These are phyloP conservation scores for Irpex rosettiformis DNA, from an alignment of 1,284 basidiomycete species.

Conservation along the genomic window DNA sequence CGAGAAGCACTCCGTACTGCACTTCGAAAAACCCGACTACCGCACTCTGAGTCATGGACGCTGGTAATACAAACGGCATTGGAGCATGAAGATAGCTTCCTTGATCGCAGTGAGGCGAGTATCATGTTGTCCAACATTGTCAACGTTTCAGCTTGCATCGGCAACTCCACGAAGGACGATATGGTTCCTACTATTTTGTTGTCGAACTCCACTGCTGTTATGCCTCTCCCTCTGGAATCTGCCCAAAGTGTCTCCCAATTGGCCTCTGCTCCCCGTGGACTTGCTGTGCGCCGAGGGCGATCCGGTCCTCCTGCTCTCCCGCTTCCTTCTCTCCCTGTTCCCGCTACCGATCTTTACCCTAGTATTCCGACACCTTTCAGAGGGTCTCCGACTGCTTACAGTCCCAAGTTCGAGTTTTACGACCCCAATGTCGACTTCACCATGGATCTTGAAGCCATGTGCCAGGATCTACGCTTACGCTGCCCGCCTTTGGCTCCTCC, in stretches of 20 bases:
- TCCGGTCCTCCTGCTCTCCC: constrained; percentile 39
- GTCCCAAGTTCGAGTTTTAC: constrained; percentile 36
- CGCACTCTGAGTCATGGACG: background rate
- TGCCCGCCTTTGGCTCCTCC: constrained; percentile 22
- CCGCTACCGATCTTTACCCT: constrained; percentile 41
- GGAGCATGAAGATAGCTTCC: background rate
- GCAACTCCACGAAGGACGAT: background rate
- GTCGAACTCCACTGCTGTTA: constrained; percentile 45
- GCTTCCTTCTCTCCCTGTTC: constrained; percentile 19
- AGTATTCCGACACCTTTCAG: constrained; percentile 60
- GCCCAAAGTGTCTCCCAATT: constrained; percentile 23
- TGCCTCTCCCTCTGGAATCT: constrained; percentile 44
- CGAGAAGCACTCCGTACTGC: constrained; percentile 35
- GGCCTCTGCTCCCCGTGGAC: constrained; percentile 34
- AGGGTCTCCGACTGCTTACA: constrained; percentile 47
- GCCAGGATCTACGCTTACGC: constrained; percentile 36
- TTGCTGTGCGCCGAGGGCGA: constrained; percentile 54
- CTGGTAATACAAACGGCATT: background rate
- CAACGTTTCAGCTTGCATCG: background rate
- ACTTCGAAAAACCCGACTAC: constrained; percentile 22
- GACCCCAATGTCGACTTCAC: constrained; percentile 24
- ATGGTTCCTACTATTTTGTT: constrained; percentile 46
- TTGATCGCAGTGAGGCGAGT: background rate
- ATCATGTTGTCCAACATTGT: background rate
- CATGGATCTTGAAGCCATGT: constrained; percentile 53